A percentile compares a stretch with the other conserved stretches of the same genome.
Conservation (phyloP, 768 basidiomycete species). For the Russula compacta region DNA sequence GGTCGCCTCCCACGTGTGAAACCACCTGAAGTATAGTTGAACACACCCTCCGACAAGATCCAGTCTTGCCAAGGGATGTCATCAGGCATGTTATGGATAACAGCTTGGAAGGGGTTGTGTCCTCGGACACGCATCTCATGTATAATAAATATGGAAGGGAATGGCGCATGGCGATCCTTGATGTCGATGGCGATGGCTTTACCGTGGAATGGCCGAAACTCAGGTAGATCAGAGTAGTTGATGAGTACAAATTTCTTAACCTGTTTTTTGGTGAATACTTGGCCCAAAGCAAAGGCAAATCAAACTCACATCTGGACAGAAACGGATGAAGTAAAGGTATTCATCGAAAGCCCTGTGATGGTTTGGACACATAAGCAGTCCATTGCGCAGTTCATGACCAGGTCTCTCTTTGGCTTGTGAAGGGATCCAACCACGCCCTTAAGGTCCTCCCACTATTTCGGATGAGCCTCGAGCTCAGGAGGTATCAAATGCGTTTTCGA, state of each 20-base stretch:
- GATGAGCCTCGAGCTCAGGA: not conserved
- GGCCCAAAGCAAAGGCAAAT: not conserved
- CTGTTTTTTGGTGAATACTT: conserved; percentile 3
- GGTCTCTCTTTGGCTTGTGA: not conserved
- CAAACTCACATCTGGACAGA: conserved; percentile 22
- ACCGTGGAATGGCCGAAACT: conserved; percentile 25
- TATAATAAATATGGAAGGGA: conserved; percentile 28
- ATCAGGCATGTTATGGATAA: conserved; percentile 16
- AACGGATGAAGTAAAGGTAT: conserved; percentile 25
- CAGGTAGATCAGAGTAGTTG: conserved; percentile 23
- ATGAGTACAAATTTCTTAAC: conserved; percentile 25
- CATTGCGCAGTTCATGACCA: not conserved
- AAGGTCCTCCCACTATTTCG: no score
- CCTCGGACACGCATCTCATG: conserved; percentile 33
- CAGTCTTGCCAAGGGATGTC: conserved; percentile 9
- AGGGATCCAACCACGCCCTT: not conserved
- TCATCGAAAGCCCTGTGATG: conserved; percentile 20
- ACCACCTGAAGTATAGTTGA: not conserved
- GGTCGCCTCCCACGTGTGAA: not conserved
- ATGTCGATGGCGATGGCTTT: conserved; percentile 30
- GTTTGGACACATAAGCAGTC: not conserved
- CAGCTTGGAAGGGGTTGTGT: conserved; percentile 25
- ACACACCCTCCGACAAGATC: not conserved
- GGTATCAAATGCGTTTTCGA: not conserved
- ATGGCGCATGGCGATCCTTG: conserved; percentile 25